These are phyloP conservation scores for Pseudogymnoascus sp. DNA, from an alignment of 2,329 filamentous ascomycete genomes.

Conservation along the genomic window DNA sequence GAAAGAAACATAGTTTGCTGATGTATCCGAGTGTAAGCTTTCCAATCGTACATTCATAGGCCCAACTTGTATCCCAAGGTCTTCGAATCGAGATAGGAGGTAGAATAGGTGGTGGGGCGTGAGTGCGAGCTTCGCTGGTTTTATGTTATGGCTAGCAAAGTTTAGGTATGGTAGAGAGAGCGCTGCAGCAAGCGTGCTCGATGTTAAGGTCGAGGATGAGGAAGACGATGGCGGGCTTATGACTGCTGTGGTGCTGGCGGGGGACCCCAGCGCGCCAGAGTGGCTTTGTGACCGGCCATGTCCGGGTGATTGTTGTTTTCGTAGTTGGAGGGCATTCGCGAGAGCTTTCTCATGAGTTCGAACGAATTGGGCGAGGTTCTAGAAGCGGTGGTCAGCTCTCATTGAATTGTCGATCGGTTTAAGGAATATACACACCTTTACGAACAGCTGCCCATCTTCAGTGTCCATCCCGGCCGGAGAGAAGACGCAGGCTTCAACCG, in stretches of 20 bases:
- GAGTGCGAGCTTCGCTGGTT: constrained; percentile 83
- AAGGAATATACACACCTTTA: constrained; percentile 56
- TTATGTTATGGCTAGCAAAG: constrained; percentile 77
- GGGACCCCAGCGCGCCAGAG: constrained; percentile 46
- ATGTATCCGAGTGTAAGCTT: constrained; percentile 81
- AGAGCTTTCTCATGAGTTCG: constrained; percentile 95
- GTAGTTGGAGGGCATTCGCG: constrained; percentile 86
- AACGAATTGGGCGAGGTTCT: constrained; percentile 95
- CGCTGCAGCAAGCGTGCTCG: constrained; percentile 71
- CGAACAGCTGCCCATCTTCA: constrained; percentile 83
- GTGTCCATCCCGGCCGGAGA: constrained; percentile 42
- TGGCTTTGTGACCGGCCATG: constrained; percentile 63
- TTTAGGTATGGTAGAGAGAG: constrained; percentile 78
- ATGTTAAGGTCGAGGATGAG: constrained; percentile 53
- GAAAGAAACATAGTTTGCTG: constrained; percentile 94
- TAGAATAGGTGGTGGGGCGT: constrained; percentile 97
- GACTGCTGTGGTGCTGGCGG: constrained; percentile 31
- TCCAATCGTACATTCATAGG: constrained; percentile 95
- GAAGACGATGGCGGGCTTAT: constrained; percentile 56
- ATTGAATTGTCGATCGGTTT: not conserved
- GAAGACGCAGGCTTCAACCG: constrained; percentile 10
- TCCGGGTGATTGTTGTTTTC: constrained; percentile 60
- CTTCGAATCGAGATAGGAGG: constrained; percentile 88
- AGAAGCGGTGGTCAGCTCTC: constrained; percentile 23
- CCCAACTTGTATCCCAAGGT: constrained; percentile 80